Percentiles rank a stretch among this genome's conserved stretches.
These are phyloP conservation scores for Coemansia furcata DNA, from an alignment of 192 early-diverging fungal species.

Conservation along the genomic window DNA sequence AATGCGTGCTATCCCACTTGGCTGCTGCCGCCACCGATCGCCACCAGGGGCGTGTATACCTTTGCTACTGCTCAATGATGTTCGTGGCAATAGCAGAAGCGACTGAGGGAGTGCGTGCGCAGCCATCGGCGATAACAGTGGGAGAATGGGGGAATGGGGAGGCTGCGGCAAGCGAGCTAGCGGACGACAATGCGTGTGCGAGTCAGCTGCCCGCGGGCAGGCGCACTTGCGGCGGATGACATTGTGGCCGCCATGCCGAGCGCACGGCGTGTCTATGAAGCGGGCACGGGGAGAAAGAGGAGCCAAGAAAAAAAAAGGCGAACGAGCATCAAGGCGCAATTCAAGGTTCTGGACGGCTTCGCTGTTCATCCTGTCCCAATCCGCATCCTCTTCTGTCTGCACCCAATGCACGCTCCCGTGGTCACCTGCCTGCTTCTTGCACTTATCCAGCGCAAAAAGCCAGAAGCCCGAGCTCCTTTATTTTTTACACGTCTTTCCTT, in stretches of 20 bases:
- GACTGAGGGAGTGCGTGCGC: neutral
- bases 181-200: constrained; percentile 5
- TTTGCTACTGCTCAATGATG: neutral
- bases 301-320: neutral
- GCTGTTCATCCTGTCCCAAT: constrained; percentile 18
- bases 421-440: constrained; percentile 22
- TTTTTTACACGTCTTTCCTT: neutral
- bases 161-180: neutral
- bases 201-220: neutral
- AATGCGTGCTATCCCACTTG: neutral
- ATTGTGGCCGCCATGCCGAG: constrained; percentile 4
- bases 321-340: constrained; percentile 12
- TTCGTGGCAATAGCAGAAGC: neutral
- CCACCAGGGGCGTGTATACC: neutral
- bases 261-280: constrained; percentile 9
- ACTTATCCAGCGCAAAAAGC: neutral
- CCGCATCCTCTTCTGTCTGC: constrained; percentile 3
- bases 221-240: constrained; percentile 4
- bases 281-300: constrained; percentile 5
- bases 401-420: constrained; percentile 4
- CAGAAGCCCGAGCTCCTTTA: neutral
- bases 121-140: constrained; percentile 1
- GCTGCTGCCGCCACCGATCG: constrained; percentile 8
- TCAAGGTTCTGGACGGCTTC: constrained; percentile 51
- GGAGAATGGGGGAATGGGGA: neutral